These are phyloP conservation scores for Schrenkiella parvula DNA, from an alignment of 345 rosid species.

Conservation along the genomic window DNA sequence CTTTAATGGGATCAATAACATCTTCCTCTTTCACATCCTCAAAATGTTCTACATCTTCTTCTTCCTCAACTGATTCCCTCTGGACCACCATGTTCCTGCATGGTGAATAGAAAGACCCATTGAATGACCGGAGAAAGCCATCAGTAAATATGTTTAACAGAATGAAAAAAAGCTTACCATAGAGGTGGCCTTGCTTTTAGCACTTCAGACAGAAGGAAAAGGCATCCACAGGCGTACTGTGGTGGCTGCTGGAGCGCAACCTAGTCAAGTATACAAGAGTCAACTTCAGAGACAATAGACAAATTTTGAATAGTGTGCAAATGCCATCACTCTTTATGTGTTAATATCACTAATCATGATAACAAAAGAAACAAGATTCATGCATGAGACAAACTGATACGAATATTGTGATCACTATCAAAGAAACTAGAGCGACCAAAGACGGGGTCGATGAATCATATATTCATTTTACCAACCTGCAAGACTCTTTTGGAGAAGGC, in stretches of 20 bases:
- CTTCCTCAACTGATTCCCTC: constrained; percentile 80
- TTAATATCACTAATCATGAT: background rate
- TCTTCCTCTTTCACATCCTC: constrained; percentile 78
- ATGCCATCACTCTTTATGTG: background rate
- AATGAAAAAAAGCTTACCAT: constrained; percentile 44
- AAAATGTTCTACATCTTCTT: constrained; percentile 93
- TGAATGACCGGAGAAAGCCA: background rate
- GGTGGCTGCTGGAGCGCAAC: constrained; percentile 96
- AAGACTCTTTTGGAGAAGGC: constrained; percentile 88
- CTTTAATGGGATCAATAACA: constrained; percentile 33
- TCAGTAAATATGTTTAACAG: background rate
- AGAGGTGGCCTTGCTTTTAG: constrained; percentile 83
- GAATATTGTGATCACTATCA: background rate
- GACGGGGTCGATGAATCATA: background rate
- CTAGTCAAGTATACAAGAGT: constrained; percentile 41
- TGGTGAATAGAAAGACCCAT: background rate
- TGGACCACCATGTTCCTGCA: constrained; percentile 82
- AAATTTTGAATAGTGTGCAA: background rate
- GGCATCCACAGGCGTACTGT: constrained; percentile 89
- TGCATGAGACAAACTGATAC: background rate
- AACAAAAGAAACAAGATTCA: background rate
- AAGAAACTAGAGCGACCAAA: constrained; percentile 10
- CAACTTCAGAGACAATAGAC: constrained; percentile 1
- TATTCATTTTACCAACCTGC: constrained; percentile 54
- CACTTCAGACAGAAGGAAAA: constrained; percentile 90